Evolutionary conservation across 1,284 basidiomycete genomes (phyloP).

Genomic region (Rhodotorula sp.): DNA sequence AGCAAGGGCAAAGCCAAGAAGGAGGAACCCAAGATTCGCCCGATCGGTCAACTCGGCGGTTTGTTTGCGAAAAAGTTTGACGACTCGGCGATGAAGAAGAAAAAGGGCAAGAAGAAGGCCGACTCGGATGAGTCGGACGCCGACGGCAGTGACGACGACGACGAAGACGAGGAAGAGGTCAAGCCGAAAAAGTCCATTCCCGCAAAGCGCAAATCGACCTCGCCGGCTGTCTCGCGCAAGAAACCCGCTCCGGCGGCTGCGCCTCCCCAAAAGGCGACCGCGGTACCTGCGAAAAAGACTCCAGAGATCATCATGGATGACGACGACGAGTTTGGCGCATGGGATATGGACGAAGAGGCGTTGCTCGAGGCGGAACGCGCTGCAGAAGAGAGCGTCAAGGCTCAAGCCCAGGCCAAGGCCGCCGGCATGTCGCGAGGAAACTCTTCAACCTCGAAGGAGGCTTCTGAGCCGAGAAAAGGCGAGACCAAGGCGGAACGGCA

Average conservation of each 20-base stretch:
- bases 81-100: slow-evolving; percentile 6
- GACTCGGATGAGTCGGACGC: slow-evolving; percentile 7
- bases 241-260: slow-evolving; percentile 3
- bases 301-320: slow-evolving; percentile 9
- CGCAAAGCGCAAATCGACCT: slow-evolving; percentile 28
- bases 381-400: slow-evolving; percentile 1
- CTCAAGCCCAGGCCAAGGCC: slow-evolving; percentile 1
- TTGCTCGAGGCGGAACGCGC: slow-evolving; percentile 17
- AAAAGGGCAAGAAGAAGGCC: slow-evolving; percentile 13
- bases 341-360: slow-evolving; percentile 31
- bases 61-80: slow-evolving; percentile 12
- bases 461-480: background rate
- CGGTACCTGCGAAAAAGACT: background rate
- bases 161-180: slow-evolving; percentile 16
- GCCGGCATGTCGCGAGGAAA: background rate
- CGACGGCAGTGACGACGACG: background rate
- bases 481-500: slow-evolving; percentile 19
- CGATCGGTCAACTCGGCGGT: slow-evolving; percentile 26
- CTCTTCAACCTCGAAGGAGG: background rate
- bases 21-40: slow-evolving; percentile 4
- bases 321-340: slow-evolving; percentile 16
- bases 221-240: slow-evolving; percentile 20
- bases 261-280: background rate
- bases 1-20: slow-evolving; percentile 4
- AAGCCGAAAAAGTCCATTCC: slow-evolving; percentile 18